Conservation (phyloP, 2,329 filamentous ascomycete species). For the Alternaria triticimaculans region DNA sequence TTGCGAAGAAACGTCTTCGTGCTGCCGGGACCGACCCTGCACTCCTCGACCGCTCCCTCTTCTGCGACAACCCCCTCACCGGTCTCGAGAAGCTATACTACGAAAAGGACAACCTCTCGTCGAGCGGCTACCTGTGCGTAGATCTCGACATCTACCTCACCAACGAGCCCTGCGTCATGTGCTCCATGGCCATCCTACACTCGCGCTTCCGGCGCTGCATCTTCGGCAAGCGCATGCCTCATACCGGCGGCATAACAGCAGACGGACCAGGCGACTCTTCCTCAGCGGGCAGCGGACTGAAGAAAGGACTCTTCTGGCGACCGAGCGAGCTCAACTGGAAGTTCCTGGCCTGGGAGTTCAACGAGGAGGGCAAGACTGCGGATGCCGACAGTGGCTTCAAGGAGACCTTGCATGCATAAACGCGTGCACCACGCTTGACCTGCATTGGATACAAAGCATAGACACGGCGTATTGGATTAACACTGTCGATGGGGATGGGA, state of each 20-base stretch:
- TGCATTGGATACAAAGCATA: slow-evolving; percentile 35
- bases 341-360: slow-evolving; percentile 80
- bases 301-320: slow-evolving; percentile 70
- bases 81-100: slow-evolving; percentile 69
- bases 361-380: slow-evolving; percentile 23
- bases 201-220: slow-evolving; percentile 88
- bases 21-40: slow-evolving; percentile 41
- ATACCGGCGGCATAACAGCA: slow-evolving; percentile 82
- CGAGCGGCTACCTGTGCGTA: slow-evolving; percentile 90
- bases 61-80: slow-evolving; percentile 73
- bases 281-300: slow-evolving; percentile 41
- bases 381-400: slow-evolving; percentile 18
- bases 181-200: slow-evolving; percentile 94
- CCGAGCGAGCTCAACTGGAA: slow-evolving; percentile 83
- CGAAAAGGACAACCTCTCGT: slow-evolving; percentile 65
- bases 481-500: slow-evolving; percentile 8
- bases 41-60: slow-evolving; percentile 55
- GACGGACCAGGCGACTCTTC: slow-evolving; percentile 55
- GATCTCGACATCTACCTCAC: slow-evolving; percentile 92
- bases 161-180: slow-evolving; percentile 96
- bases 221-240: slow-evolving; percentile 78
- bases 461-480: slow-evolving; percentile 31
- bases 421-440: background rate
- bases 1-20: slow-evolving; percentile 65
- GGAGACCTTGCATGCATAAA: slow-evolving; percentile 41